These are phyloP conservation scores for Backusella luteola DNA, from an alignment of 192 early-diverging fungal genomes.

Conservation along the genomic window DNA sequence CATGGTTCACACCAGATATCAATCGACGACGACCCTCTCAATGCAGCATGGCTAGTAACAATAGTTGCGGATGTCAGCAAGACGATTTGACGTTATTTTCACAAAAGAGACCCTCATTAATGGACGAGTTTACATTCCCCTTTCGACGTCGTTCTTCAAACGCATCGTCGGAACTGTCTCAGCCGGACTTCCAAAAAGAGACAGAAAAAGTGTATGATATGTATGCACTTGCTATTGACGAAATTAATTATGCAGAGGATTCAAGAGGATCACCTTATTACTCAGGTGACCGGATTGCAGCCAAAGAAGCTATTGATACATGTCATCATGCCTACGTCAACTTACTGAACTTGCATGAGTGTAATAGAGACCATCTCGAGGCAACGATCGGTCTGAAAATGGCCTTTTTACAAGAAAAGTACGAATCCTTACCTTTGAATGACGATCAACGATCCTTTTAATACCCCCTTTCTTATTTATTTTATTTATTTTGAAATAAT, in stretches of 20 bases:
- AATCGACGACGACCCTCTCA: slow-evolving; percentile 6
- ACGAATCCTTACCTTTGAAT: slow-evolving; percentile 6
- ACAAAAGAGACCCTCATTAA: neutral
- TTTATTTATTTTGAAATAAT: neutral
- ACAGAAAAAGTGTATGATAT: slow-evolving; percentile 3
- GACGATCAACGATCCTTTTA: slow-evolving; percentile 6
- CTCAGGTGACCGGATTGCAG: slow-evolving; percentile 40
- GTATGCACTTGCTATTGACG: slow-evolving; percentile 13
- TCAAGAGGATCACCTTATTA: slow-evolving; percentile 44
- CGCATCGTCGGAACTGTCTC: neutral
- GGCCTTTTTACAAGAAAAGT: slow-evolving; percentile 10
- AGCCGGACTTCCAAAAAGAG: slow-evolving; percentile 9
- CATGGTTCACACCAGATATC: slow-evolving; percentile 17
- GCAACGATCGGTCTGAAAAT: neutral
- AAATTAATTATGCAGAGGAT: slow-evolving; percentile 38
- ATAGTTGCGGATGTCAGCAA: neutral
- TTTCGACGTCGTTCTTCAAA: slow-evolving; percentile 11
- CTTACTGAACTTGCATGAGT: slow-evolving; percentile 15
- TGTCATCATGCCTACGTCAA: slow-evolving; percentile 27
- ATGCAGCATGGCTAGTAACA: neutral
- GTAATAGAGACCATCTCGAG: neutral
- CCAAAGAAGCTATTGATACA: slow-evolving; percentile 36
- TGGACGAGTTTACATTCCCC: slow-evolving; percentile 3
- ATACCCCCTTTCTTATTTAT: neutral
- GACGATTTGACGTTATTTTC: neutral